These are phyloP conservation scores for Hura crepitans DNA, from an alignment of 441 rosid species.

Conservation along the genomic window DNA sequence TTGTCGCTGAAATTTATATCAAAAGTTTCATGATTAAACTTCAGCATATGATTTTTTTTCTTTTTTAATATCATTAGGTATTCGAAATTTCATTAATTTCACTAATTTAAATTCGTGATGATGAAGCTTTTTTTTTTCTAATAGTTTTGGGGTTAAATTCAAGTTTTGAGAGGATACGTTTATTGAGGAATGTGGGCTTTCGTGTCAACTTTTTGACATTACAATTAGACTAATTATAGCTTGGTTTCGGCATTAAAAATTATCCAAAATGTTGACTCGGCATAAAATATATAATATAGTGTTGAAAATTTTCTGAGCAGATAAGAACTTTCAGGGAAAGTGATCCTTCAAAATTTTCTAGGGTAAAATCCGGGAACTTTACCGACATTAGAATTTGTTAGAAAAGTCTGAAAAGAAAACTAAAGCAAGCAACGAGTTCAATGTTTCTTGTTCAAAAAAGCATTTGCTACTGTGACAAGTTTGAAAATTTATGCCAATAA, in stretches of 20 bases:
- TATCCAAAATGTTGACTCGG: neutral
- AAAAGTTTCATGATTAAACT: too few relatives aligned
- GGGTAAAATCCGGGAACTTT: slow-evolving; percentile 1
- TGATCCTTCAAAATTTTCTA: neutral
- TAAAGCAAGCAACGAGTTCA: neutral
- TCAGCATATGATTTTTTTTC: too few relatives aligned
- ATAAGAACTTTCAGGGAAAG: neutral
- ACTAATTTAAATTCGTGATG: too few relatives aligned
- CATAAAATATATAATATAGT: neutral
- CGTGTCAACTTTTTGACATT: too few relatives aligned
- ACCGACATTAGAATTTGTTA: slow-evolving; percentile 14
- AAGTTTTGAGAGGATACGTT: neutral
- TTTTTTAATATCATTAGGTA: too few relatives aligned
- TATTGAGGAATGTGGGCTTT: neutral
- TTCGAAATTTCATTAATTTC: too few relatives aligned
- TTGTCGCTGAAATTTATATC: too few relatives aligned
- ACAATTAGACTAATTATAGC: neutral
- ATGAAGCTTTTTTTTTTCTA: too few relatives aligned
- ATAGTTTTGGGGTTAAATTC: too few relatives aligned
- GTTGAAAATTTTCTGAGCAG: neutral
- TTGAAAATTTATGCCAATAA: too few relatives aligned
- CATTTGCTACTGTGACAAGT: too few relatives aligned
- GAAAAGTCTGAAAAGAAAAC: slow-evolving; percentile 7
- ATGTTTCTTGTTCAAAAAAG: too few relatives aligned
- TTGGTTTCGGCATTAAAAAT: neutral